Base-by-base conservation (phyloP, 2,329 filamentous ascomycete species). In the Coniella vitis region DNA sequence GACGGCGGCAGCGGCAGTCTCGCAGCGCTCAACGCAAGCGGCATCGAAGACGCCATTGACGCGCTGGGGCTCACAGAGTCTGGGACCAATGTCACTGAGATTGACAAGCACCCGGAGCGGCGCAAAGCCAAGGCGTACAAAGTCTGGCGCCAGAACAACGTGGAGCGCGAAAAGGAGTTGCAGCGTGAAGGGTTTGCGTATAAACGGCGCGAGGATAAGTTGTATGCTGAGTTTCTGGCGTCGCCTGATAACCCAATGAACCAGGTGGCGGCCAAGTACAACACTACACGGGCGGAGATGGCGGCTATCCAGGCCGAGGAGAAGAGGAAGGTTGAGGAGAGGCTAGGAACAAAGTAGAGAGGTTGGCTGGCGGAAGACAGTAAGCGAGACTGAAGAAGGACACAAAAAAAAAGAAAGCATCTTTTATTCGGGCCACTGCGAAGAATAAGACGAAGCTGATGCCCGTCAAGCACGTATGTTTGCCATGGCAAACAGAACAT, bases 211-310 rank as follows among this genome's bases (percentile, higher is more conserved):
- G 19, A 19, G 4, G 16, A 38, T 9, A 76, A 84, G 62, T 87
- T 95, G 57, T 70, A 79, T 54, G 94, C 95, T 74, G 93, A 97
- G 71, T 98, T 97, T 66, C 86, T 95, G 68, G 94, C 89, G 74
- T 87, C 86, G 61, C 84, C 87, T 1, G 91, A 97, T 60, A 98
- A 98, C 66, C 93, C 93, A 13, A 93, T 95, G 71, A 95, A 95
- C 70, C 88, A 95, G 71, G 83, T 84, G n/a, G 80, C 73, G 44
- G 87, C 82, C 2, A 67, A 74, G 4, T 94, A 89, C 68, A 87
- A 98, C 67, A 80, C 87, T 46, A 79, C 76, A 19, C 85, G 79
- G 67, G 87, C 88, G 4, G 91, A 98, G 60, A 60, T 95, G 38
- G 74, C 74, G 44, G 74, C 79, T 40, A 69, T 90, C 50, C 79